Evolutionary conservation across 345 rosid species (phyloP).

Genomic region (Noccaea caerulescens): DNA sequence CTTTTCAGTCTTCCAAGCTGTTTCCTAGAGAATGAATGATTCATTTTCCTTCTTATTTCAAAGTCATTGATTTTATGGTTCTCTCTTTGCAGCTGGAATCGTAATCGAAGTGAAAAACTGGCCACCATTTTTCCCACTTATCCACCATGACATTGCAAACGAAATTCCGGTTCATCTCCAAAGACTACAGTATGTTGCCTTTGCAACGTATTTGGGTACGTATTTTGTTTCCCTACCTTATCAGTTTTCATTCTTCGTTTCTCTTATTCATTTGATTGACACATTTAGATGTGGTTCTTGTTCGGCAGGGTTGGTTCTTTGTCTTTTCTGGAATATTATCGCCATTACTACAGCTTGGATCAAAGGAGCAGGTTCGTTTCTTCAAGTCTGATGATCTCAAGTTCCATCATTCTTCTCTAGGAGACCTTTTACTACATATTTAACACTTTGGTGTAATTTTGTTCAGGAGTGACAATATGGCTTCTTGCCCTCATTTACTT

Average conservation of each 20-base stretch:
- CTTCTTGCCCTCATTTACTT: constrained; percentile 92
- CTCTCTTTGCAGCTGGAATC: constrained; percentile 63
- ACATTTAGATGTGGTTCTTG: constrained; percentile 5
- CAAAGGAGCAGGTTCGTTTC: constrained; percentile 70
- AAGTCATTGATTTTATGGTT: neutral
- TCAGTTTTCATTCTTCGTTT: neutral
- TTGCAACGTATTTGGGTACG: constrained; percentile 73
- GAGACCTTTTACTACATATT: neutral
- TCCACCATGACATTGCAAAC: constrained; percentile 84
- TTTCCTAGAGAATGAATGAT: neutral
- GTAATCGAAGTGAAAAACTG: constrained; percentile 80
- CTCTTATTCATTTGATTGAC: neutral
- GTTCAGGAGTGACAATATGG: constrained; percentile 88
- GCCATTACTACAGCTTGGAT: constrained; percentile 89
- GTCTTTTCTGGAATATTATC: constrained; percentile 85
- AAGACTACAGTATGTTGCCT: constrained; percentile 73
- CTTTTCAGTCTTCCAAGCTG: neutral
- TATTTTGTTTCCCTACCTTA: neutral
- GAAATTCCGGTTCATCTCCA: constrained; percentile 90
- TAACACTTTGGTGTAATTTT: constrained; percentile 18
- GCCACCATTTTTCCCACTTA: constrained; percentile 84
- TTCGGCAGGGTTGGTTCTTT: constrained; percentile 73
- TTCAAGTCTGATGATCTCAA: constrained; percentile 1
- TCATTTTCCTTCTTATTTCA: neutral
- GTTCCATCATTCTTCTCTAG: neutral